Conservation (phyloP, 768 basidiomycete genomes). For the Trametes punicea region DNA sequence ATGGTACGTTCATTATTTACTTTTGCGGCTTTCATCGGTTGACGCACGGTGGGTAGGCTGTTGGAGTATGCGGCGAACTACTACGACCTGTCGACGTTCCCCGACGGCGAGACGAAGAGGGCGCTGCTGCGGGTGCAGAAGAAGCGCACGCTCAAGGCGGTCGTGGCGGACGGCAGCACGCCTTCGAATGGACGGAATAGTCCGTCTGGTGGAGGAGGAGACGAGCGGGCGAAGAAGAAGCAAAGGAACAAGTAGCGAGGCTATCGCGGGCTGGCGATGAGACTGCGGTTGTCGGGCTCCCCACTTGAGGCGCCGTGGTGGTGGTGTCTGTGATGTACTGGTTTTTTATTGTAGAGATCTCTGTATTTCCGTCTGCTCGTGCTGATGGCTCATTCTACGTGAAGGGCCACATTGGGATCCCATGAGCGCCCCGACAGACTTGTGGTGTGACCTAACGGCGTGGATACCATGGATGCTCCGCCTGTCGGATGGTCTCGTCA, state of each 20-base stretch:
- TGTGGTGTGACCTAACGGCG: no score
- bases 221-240: background rate
- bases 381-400: no score
- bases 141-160: slow-evolving; percentile 21
- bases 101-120: slow-evolving; percentile 27
- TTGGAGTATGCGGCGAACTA: slow-evolving; percentile 42
- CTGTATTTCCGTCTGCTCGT: no score
- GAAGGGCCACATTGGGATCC: no score
- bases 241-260: background rate
- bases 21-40: background rate
- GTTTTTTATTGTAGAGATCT: no score
- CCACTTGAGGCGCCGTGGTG: background rate
- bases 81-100: slow-evolving; percentile 19
- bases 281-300: no score
- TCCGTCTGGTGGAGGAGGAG: background rate
- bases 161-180: background rate
- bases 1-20: slow-evolving; percentile 52
- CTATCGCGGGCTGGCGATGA: background rate
- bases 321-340: no score
- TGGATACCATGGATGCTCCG: no score
- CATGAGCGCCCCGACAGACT: no score
- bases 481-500: no score
- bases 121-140: slow-evolving; percentile 22
- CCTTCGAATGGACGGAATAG: slow-evolving; percentile 11
- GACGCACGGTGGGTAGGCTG: slow-evolving; percentile 41